phyloP scores from a whole-genome alignment of 331 rosid species.

The Malus hybrid region DNA sequence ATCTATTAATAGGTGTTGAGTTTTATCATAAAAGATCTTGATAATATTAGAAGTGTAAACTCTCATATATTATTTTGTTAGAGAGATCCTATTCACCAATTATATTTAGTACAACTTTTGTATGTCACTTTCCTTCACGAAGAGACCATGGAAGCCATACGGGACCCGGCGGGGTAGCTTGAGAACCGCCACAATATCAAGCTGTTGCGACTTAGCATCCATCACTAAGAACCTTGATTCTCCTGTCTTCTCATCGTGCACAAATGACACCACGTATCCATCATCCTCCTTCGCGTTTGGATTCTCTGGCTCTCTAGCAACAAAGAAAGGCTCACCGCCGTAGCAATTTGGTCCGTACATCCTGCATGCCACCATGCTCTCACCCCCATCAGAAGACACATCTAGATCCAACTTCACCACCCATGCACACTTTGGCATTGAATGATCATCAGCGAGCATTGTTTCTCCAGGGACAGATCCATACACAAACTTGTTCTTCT shows the following conservation, averaged over 20 bases:
- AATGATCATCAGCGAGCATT: neutral
- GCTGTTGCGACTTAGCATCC: neutral
- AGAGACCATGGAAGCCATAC: neutral
- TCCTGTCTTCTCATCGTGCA: neutral
- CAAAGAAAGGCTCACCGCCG: neutral
- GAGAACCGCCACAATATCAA: neutral
- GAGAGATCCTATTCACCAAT: too few species aligned
- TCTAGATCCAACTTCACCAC: neutral
- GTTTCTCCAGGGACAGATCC: neutral
- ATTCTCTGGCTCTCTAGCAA: neutral
- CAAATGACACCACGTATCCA: neutral
- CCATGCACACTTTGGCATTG: neutral
- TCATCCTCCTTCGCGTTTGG: neutral
- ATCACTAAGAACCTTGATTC: neutral
- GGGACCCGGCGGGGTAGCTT: neutral
- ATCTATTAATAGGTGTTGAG: too few species aligned
- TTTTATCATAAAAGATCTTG: too few species aligned
- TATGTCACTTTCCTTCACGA: neutral
- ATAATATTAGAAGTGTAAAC: too few species aligned
- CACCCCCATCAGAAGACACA: neutral
- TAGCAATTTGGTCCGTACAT: neutral
- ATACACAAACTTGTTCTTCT: conserved; percentile 34
- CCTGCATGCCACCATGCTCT: neutral
- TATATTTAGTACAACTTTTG: neutral
- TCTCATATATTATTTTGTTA: too few species aligned